Conservation (phyloP, 768 basidiomycete genomes). For the Pleurotus djamor region DNA sequence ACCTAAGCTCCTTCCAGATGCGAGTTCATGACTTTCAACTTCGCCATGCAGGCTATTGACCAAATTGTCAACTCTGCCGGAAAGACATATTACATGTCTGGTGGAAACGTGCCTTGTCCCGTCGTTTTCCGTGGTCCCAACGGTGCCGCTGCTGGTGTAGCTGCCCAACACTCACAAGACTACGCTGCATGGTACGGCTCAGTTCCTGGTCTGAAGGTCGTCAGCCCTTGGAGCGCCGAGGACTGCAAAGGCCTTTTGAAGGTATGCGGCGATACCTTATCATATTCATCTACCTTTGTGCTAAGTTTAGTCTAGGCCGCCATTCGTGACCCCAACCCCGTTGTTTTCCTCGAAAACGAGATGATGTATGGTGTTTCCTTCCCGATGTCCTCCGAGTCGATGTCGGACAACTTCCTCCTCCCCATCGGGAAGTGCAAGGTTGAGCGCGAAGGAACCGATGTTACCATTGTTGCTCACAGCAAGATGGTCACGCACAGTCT, state of each 20-base stretch:
- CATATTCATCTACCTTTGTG: not conserved
- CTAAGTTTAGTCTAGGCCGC: constrained; percentile 57
- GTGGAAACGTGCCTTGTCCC: constrained; percentile 97
- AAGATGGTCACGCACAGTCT: constrained; percentile 96
- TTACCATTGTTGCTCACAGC: constrained; percentile 97
- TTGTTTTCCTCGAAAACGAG: constrained; percentile 99
- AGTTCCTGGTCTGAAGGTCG: constrained; percentile 95
- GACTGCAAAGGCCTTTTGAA: constrained; percentile 99
- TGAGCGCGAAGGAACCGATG: constrained; percentile 88
- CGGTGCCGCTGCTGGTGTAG: constrained; percentile 97
- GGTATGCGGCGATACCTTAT: constrained; percentile 37
- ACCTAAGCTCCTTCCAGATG: constrained; percentile 49
- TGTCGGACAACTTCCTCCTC: constrained; percentile 92
- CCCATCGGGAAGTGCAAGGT: constrained; percentile 98
- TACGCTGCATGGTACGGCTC: constrained; percentile 94
- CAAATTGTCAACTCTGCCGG: constrained; percentile 99
- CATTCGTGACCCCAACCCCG: constrained; percentile 97
- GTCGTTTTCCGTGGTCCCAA: constrained; percentile 99
- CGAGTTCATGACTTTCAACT: constrained; percentile 99
- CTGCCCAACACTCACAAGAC: constrained; percentile 96
- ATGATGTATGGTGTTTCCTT: constrained; percentile 98
- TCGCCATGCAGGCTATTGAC: constrained; percentile 99
- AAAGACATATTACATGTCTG: constrained; percentile 99
- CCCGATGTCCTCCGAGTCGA: constrained; percentile 93
- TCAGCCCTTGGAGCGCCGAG: constrained; percentile 97